These are phyloP conservation scores for Dactylonectria macrodidyma DNA, from an alignment of 2,329 filamentous ascomycete species.

Conservation along the genomic window DNA sequence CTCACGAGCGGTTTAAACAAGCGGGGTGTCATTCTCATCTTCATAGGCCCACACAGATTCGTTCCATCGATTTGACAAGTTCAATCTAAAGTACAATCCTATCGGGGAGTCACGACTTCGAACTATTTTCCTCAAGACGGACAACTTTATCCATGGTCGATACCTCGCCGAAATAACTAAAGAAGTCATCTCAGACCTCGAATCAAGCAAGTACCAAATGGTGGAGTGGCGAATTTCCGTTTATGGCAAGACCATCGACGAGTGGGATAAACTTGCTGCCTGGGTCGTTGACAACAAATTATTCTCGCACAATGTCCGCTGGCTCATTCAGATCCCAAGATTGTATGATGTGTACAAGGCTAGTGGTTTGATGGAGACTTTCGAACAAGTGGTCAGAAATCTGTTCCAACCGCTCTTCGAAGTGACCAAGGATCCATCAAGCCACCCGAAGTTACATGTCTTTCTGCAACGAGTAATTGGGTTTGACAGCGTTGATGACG, in stretches of 20 bases:
- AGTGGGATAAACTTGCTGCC: constrained; percentile 97
- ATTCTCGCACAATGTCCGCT: constrained; percentile 97
- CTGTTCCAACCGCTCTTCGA: constrained; percentile 96
- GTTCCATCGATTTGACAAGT: constrained; percentile 99
- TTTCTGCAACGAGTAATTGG: constrained; percentile 97
- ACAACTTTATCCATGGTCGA: constrained; percentile 96
- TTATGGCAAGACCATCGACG: constrained; percentile 91
- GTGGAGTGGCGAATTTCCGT: constrained; percentile 99
- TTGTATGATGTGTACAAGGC: constrained; percentile 97
- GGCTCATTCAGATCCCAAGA: constrained; percentile 95
- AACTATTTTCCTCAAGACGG: constrained; percentile 99
- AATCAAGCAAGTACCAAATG: constrained; percentile 99
- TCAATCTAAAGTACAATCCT: constrained; percentile 99
- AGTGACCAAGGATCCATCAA: constrained; percentile 88
- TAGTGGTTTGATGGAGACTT: constrained; percentile 87
- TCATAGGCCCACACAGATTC: constrained; percentile 91
- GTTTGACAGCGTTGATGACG: constrained; percentile 97
- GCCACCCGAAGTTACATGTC: constrained; percentile 92
- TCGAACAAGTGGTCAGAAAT: constrained; percentile 91
- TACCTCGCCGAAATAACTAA: constrained; percentile 98
- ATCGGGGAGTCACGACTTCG: constrained; percentile 94
- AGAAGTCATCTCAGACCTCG: constrained; percentile 96
- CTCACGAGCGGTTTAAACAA: neutral
- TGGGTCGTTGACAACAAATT: constrained; percentile 99
- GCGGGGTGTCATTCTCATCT: constrained; percentile 23